These are phyloP conservation scores for Anthostomella pinea DNA, from an alignment of 2,329 filamentous ascomycete species.

Conservation along the genomic window DNA sequence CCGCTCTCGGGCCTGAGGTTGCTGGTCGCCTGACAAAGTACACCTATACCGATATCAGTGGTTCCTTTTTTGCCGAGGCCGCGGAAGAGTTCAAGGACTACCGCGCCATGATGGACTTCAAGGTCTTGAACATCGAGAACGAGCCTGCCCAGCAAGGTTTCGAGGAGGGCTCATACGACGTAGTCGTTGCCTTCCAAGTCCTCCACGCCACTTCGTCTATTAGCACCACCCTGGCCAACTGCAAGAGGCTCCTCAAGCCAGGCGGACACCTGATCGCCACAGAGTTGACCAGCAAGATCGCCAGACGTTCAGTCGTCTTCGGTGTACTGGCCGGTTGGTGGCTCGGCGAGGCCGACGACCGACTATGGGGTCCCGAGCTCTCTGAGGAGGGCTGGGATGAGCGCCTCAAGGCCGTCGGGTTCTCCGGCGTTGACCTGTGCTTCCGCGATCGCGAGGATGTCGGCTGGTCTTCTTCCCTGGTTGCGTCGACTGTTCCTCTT, in stretches of 20 bases:
- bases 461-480: slow-evolving; percentile 27
- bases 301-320: slow-evolving; percentile 29
- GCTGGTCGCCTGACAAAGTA: slow-evolving; percentile 36
- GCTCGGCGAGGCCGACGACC: slow-evolving; percentile 29
- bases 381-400: slow-evolving; percentile 27
- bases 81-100: slow-evolving; percentile 29
- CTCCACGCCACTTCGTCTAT: slow-evolving; percentile 31
- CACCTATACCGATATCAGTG: slow-evolving; percentile 44
- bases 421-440: slow-evolving; percentile 26
- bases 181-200: slow-evolving; percentile 32
- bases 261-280: slow-evolving; percentile 30
- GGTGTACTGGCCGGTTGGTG: slow-evolving; percentile 34
- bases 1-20: slow-evolving; percentile 27
- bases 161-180: slow-evolving; percentile 29
- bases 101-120: slow-evolving; percentile 28
- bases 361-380: slow-evolving; percentile 26
- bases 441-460: slow-evolving; percentile 27
- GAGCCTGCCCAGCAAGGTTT: slow-evolving; percentile 27
- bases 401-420: slow-evolving; percentile 25
- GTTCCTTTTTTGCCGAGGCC: slow-evolving; percentile 36
- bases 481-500: slow-evolving; percentile 24
- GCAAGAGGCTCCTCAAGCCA: slow-evolving; percentile 27
- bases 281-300: slow-evolving; percentile 29
- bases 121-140: slow-evolving; percentile 29
- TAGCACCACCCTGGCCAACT: slow-evolving; percentile 24